Evolutionary conservation across 139 green algal species (phyloP).

Genomic region (Axilococcus clingmanii): DNA sequence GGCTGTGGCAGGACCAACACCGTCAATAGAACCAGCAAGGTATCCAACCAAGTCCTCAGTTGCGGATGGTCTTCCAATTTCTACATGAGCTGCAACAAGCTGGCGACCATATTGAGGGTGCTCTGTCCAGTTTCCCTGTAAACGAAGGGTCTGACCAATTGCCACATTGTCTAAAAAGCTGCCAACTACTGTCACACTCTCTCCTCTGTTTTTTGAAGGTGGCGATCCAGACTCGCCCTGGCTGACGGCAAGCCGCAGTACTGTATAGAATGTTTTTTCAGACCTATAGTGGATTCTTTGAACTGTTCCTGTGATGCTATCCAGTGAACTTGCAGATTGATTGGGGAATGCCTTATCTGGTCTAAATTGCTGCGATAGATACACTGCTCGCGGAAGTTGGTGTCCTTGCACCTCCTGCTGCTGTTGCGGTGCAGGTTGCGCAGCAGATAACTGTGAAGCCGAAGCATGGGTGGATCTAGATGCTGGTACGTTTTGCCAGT

Average conservation of each 20-base stretch:
- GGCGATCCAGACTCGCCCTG: not conserved
- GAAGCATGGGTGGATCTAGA: too few species aligned
- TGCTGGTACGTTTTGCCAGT: too few species aligned
- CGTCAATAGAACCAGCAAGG: conserved; percentile 19
- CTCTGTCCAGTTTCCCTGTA: conserved; percentile 23
- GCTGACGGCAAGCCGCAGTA: conserved; percentile 17
- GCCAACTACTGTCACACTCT: conserved; percentile 25
- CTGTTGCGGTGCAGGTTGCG: too few species aligned
- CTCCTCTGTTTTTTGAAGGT: not conserved
- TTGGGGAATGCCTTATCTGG: too few species aligned
- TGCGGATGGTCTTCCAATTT: conserved; percentile 3
- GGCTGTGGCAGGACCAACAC: conserved; percentile 31
- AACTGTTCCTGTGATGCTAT: conserved; percentile 28
- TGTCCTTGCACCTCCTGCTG: too few species aligned
- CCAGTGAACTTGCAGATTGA: too few species aligned
- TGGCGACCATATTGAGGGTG: conserved; percentile 31
- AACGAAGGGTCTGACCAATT: conserved; percentile 20
- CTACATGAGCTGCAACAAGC: conserved; percentile 9
- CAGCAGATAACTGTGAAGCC: too few species aligned
- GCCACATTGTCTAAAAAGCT: conserved; percentile 18
- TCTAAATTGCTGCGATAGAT: too few species aligned
- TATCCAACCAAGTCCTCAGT: conserved; percentile 20
- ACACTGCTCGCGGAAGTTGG: too few species aligned
- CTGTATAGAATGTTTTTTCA: conserved; percentile 27
- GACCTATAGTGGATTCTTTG: conserved; percentile 21